Conservation (phyloP, 441 rosid species). For the Corymbia calophylla region DNA sequence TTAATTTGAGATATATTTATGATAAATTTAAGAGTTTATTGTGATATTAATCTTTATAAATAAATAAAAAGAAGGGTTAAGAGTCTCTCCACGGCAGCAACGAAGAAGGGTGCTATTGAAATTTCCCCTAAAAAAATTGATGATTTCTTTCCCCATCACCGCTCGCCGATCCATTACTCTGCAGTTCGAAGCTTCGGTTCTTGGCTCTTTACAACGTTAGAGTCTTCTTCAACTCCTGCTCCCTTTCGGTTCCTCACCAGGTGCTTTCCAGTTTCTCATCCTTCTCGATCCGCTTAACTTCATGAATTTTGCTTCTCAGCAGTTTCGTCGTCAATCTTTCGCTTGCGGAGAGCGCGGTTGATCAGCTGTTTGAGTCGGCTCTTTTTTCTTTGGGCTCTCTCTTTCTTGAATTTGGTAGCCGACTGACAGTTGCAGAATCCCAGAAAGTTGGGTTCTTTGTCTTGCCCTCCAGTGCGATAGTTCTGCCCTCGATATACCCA, state of each 20-base stretch:
- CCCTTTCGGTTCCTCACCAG: background rate
- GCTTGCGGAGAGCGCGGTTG: background rate
- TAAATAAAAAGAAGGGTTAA: too few relatives aligned
- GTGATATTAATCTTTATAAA: too few relatives aligned
- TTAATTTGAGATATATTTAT: fast-evolving
- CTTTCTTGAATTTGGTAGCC: background rate
- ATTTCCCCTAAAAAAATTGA: background rate
- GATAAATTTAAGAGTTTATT: fast-evolving
- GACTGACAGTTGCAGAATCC: background rate
- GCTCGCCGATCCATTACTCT: background rate
- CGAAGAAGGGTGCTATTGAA: background rate
- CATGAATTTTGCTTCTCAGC: background rate
- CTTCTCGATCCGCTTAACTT: background rate
- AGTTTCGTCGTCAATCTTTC: background rate
- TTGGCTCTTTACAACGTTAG: background rate
- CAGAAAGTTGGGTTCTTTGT: background rate
- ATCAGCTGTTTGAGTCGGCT: background rate
- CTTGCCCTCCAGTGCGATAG: background rate
- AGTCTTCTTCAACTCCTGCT: background rate
- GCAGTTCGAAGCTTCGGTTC: background rate
- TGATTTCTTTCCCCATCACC: background rate
- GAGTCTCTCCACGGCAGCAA: background rate
- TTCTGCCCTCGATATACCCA: background rate
- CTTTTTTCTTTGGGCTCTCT: background rate
- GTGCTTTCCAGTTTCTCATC: background rate